Conservation (phyloP, 768 basidiomycete species). For the Mycena belliarum region DNA sequence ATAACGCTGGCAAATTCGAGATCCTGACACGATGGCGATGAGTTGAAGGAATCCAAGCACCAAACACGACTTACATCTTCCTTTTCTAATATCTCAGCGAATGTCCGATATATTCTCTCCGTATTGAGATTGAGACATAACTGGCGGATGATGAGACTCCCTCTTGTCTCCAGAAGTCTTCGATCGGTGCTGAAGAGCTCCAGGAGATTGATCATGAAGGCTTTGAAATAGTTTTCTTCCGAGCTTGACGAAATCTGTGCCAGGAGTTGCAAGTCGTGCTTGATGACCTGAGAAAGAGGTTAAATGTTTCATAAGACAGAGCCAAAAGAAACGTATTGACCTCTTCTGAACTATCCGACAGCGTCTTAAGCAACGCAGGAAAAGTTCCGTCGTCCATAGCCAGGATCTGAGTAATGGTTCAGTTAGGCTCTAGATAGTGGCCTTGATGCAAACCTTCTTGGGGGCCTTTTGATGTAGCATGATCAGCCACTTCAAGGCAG, state of each 20-base stretch:
- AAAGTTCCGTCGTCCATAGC: constrained; percentile 97
- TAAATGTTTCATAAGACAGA: background rate
- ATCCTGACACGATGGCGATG: constrained; percentile 65
- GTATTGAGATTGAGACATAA: constrained; percentile 92
- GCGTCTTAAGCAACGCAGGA: constrained; percentile 89
- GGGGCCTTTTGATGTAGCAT: constrained; percentile 99
- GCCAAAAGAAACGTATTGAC: constrained; percentile 37
- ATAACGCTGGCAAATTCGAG: constrained; percentile 97
- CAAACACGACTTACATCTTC: constrained; percentile 71
- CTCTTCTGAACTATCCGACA: constrained; percentile 97
- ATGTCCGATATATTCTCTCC: constrained; percentile 91
- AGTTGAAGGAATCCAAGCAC: no score
- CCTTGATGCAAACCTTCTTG: constrained; percentile 63
- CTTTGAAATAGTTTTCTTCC: constrained; percentile 93
- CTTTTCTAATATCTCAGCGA: constrained; percentile 96
- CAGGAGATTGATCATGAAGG: constrained; percentile 93
- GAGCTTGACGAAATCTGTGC: constrained; percentile 97
- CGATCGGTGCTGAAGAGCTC: constrained; percentile 95
- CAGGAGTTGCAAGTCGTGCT: constrained; percentile 91
- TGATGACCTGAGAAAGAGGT: constrained; percentile 69
- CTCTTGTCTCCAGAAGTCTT: constrained; percentile 83
- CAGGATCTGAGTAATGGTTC: constrained; percentile 61
- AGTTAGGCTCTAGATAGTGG: background rate
- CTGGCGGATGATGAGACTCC: constrained; percentile 94
- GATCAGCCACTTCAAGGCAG: constrained; percentile 94